These are phyloP conservation scores for Ustulina deusta DNA, from an alignment of 2,329 filamentous ascomycete species.

Conservation along the genomic window DNA sequence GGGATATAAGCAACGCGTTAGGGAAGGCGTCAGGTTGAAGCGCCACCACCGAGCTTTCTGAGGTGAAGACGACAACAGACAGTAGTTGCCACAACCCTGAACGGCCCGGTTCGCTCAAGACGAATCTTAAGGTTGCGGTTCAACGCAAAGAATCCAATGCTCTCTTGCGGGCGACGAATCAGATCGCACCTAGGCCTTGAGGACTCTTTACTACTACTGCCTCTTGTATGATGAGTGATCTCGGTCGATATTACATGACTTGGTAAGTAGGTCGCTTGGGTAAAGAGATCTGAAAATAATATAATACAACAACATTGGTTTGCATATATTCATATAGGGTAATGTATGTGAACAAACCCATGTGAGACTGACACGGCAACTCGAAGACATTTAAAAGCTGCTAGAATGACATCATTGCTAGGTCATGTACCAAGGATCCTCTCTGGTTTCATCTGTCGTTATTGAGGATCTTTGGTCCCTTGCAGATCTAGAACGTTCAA, in stretches of 20 bases:
- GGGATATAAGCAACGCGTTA: not conserved
- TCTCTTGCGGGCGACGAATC: not conserved
- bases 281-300: not conserved
- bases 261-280: not conserved
- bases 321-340: not conserved
- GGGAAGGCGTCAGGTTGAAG: not conserved
- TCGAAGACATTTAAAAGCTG: conserved; percentile 4
- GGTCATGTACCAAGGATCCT: too few species aligned
- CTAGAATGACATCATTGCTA: conserved; percentile 23
- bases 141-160: not conserved
- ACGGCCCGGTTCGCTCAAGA: not conserved
- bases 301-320: not conserved
- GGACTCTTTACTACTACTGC: too few species aligned
- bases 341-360: not conserved
- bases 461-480: conserved; percentile 16
- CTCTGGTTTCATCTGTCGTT: too few species aligned
- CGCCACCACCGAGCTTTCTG: not conserved
- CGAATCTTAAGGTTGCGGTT: not conserved
- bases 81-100: not conserved
- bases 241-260: not conserved
- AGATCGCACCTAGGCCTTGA: not conserved
- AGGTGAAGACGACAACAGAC: not conserved
- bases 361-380: not conserved
- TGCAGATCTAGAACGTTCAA: conserved; percentile 10
- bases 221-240: not conserved